Evolutionary conservation across 441 rosid species (phyloP).

Genomic region (Euphorbia schlechtendalii): DNA sequence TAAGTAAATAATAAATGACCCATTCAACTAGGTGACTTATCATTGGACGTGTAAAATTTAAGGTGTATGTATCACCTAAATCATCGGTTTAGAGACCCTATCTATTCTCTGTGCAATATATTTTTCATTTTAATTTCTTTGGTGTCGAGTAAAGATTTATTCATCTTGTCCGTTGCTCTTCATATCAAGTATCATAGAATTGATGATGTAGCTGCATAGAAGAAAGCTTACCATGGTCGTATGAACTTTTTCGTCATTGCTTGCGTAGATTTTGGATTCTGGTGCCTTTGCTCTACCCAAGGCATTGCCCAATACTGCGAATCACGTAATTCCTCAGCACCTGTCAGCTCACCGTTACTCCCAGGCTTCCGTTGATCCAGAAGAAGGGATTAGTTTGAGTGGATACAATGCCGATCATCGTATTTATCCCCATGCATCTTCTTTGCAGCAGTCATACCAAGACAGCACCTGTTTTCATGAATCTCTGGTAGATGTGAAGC

Average conservation of each 20-base stretch:
- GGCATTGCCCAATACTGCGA: conserved; percentile 16
- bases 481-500: conserved; percentile 22
- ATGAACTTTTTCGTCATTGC: background rate
- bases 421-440: conserved; percentile 18
- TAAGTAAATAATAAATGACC: background rate
- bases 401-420: conserved; percentile 22
- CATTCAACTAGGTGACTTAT: background rate
- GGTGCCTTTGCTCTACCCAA: conserved; percentile 20
- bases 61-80: background rate
- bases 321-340: conserved; percentile 19
- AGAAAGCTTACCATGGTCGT: background rate
- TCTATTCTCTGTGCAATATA: background rate
- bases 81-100: background rate
- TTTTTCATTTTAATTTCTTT: background rate
- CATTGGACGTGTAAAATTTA: background rate
- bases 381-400: conserved; percentile 13
- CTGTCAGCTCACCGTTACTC: conserved; percentile 17
- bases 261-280: conserved; percentile 23
- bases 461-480: conserved; percentile 22
- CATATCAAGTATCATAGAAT: background rate
- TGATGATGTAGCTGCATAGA: background rate
- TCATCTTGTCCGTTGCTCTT: background rate
- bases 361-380: conserved; percentile 17
- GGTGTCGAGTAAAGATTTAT: background rate
- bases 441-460: conserved; percentile 24